Evolutionary conservation across 352 stramenopile genomes (phyloP).

Genomic region (Globisporangium spiculum): DNA sequence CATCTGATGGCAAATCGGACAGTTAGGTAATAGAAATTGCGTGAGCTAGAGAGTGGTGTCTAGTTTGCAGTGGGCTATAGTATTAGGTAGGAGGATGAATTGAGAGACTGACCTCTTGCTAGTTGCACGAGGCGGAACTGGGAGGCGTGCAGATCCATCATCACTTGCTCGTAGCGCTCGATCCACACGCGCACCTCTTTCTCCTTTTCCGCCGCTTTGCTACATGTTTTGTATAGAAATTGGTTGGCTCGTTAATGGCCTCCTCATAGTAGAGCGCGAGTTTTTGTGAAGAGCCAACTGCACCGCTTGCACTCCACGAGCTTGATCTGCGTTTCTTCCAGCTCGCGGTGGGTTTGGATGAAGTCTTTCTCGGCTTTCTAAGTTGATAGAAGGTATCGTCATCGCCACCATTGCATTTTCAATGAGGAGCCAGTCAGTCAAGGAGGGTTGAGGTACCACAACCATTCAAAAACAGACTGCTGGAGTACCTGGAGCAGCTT

Average conservation of each 20-base stretch:
- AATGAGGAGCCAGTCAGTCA: background rate
- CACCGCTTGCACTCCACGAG: slow-evolving; percentile 68
- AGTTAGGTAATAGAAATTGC: background rate
- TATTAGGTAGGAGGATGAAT: too few relatives aligned
- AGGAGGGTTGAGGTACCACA: background rate
- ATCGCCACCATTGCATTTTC: background rate
- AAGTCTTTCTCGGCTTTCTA: slow-evolving; percentile 79
- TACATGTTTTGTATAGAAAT: slow-evolving; percentile 11
- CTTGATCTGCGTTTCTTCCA: slow-evolving; percentile 66
- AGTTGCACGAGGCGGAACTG: slow-evolving; percentile 69
- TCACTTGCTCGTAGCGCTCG: slow-evolving; percentile 79
- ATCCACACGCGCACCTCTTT: slow-evolving; percentile 69
- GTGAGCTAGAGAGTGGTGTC: background rate
- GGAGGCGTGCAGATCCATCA: slow-evolving; percentile 77
- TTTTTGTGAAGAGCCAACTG: background rate
- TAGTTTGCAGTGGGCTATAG: too few relatives aligned
- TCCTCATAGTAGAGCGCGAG: background rate
- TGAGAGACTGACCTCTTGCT: slow-evolving; percentile 37
- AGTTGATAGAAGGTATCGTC: too few relatives aligned
- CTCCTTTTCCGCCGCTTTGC: slow-evolving; percentile 46
- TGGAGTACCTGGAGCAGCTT: slow-evolving; percentile 61
- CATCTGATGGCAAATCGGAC: slow-evolving; percentile 27
- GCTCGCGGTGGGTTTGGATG: slow-evolving; percentile 52
- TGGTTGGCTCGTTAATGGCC: background rate
- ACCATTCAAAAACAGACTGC: background rate